A percentile compares a stretch with the other conserved stretches of the same genome.
These are phyloP conservation scores for Butyriboletus loyo DNA, from an alignment of 768 basidiomycete species.

Conservation along the genomic window DNA sequence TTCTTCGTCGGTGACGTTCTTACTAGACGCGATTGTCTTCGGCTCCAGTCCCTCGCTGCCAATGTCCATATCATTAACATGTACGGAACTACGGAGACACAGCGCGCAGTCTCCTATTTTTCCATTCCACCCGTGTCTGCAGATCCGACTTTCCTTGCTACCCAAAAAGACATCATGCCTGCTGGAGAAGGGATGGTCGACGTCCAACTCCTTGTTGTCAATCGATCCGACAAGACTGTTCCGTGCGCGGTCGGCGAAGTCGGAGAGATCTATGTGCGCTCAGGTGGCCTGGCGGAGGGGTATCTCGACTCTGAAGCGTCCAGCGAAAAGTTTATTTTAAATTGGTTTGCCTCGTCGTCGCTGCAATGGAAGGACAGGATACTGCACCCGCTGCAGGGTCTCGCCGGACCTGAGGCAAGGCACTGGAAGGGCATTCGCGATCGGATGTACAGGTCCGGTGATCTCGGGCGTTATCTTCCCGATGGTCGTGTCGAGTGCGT, in stretches of 20 bases:
- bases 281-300: conserved; percentile 92
- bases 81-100: conserved; percentile 99
- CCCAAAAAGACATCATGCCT: conserved; percentile 96
- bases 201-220: conserved; percentile 95
- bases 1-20: conserved; percentile 99
- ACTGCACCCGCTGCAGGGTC: conserved; percentile 49
- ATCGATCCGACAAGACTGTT: conserved; percentile 78
- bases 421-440: conserved; percentile 96
- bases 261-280: conserved; percentile 97
- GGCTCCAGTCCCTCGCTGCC: conserved; percentile 86
- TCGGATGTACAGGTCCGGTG: conserved; percentile 96
- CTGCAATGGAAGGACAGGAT: conserved; percentile 69
- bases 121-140: conserved; percentile 79
- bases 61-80: conserved; percentile 98
- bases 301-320: conserved; percentile 85
- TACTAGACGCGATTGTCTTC: conserved; percentile 95
- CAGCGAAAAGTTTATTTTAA: conserved; percentile 86
- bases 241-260: conserved; percentile 95
- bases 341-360: conserved; percentile 74
- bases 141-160: conserved; percentile 88
- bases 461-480: conserved; percentile 91
- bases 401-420: conserved; percentile 68
- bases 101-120: conserved; percentile 97
- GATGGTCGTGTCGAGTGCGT: conserved; percentile 95
- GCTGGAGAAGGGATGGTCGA: conserved; percentile 98